Evolutionary conservation across 805 yeast species (phyloP).

Genomic region (Saccharomycopsis sp.): DNA sequence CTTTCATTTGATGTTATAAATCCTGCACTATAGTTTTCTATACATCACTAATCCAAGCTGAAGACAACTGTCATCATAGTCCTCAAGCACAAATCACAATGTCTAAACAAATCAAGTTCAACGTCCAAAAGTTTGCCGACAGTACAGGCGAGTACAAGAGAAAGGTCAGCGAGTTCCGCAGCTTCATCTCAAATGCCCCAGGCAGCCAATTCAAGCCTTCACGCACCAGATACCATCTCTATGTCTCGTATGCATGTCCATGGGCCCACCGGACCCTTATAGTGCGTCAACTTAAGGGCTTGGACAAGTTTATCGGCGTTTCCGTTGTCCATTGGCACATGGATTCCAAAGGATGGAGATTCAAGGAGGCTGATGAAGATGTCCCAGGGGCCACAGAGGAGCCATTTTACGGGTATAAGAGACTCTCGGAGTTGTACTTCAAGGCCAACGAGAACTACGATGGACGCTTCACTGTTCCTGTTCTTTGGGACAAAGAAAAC

Average conservation of each 20-base stretch:
- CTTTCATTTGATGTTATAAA: not conserved
- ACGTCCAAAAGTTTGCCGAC: slow-evolving; percentile 44
- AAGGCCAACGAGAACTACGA: slow-evolving; percentile 67
- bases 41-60: too few species aligned
- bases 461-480: slow-evolving; percentile 89
- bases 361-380: slow-evolving; percentile 45
- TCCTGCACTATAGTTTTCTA: too few species aligned
- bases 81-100: not conserved
- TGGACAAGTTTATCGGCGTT: slow-evolving; percentile 41
- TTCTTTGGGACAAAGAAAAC: slow-evolving; percentile 82
- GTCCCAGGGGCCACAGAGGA: slow-evolving; percentile 45
- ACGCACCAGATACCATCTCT: slow-evolving; percentile 74
- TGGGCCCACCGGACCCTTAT: slow-evolving; percentile 89
- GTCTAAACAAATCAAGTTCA: slow-evolving; percentile 27
- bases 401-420: slow-evolving; percentile 47
- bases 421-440: slow-evolving; percentile 66
- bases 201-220: slow-evolving; percentile 62
- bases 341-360: slow-evolving; percentile 88
- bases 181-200: slow-evolving; percentile 46
- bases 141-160: slow-evolving; percentile 52
- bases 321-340: slow-evolving; percentile 89
- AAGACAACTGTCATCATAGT: too few species aligned
- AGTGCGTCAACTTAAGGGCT: slow-evolving; percentile 66
- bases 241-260: slow-evolving; percentile 87
- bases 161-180: slow-evolving; percentile 47